Conservation (phyloP, 306 rosid genomes). For the Gleditsia sinensis region DNA sequence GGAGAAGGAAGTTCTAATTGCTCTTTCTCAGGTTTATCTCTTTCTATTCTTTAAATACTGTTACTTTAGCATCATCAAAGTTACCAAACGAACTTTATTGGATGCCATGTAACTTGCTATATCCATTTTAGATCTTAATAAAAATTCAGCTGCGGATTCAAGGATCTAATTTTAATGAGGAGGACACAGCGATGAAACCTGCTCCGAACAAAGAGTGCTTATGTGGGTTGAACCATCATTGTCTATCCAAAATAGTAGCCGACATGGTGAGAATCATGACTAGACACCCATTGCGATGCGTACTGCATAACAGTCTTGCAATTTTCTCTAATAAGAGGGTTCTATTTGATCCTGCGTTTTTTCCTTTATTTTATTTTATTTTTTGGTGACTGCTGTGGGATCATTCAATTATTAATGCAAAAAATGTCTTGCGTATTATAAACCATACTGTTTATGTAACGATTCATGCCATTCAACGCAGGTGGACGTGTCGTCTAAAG, state of each 20-base stretch:
- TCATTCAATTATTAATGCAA: background rate
- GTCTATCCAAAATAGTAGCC: conserved; percentile 33
- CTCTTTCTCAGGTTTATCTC: conserved; percentile 51
- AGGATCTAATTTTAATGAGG: conserved; percentile 26
- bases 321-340: background rate
- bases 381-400: background rate
- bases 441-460: background rate
- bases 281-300: background rate
- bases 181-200: conserved; percentile 13
- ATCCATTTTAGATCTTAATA: conserved; percentile 41
- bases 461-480: background rate
- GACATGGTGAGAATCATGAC: conserved; percentile 35
- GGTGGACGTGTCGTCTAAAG: background rate
- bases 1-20: conserved; percentile 42
- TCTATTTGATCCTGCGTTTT: background rate
- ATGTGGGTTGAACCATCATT: conserved; percentile 29
- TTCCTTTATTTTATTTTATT: too few relatives aligned
- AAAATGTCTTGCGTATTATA: background rate
- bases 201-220: background rate
- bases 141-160: conserved; percentile 47
- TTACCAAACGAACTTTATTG: background rate
- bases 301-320: background rate
- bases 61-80: background rate
- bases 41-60: background rate
- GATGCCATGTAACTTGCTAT: background rate